Evolutionary conservation across 306 rosid species (phyloP).

Genomic region (Canavalia ensiformis): DNA sequence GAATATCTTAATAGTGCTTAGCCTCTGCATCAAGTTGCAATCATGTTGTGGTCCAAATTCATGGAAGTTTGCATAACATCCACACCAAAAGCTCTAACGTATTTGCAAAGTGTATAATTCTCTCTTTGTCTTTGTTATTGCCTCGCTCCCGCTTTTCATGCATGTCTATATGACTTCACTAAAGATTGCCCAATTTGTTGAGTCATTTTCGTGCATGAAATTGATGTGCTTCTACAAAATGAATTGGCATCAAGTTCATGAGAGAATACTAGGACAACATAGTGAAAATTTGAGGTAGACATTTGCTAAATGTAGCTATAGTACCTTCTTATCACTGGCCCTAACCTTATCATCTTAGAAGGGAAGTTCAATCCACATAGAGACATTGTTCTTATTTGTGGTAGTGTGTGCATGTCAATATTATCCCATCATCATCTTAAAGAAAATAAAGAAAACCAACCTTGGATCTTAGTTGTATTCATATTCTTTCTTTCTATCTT

Average conservation of each 20-base stretch:
- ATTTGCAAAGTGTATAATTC: not conserved
- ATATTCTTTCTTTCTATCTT: conserved; percentile 23
- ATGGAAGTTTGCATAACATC: conserved; percentile 42
- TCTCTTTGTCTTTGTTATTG: conserved; percentile 27
- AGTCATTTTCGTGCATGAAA: conserved; percentile 48
- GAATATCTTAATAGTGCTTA: conserved; percentile 9
- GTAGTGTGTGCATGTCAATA: conserved; percentile 8
- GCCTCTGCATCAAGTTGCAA: conserved; percentile 31
- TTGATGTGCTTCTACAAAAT: conserved; percentile 23
- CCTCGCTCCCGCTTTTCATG: conserved; percentile 18
- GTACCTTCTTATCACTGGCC: not conserved
- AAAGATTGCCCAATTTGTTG: conserved; percentile 18
- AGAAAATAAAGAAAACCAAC: not conserved
- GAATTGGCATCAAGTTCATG: not conserved
- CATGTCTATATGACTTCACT: not conserved
- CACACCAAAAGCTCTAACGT: not conserved
- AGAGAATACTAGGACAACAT: conserved; percentile 30
- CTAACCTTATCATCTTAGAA: conserved; percentile 39
- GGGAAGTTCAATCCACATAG: not conserved
- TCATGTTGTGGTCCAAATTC: conserved; percentile 49
- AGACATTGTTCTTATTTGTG: conserved; percentile 10
- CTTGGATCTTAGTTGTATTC: not conserved
- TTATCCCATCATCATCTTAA: not conserved
- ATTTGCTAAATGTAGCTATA: conserved; percentile 2
- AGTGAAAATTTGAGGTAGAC: conserved; percentile 36